A percentile compares a stretch with the other conserved stretches of the same genome.
Evolutionary conservation across 306 rosid species (phyloP).

Genomic region (Quercus gilva): DNA sequence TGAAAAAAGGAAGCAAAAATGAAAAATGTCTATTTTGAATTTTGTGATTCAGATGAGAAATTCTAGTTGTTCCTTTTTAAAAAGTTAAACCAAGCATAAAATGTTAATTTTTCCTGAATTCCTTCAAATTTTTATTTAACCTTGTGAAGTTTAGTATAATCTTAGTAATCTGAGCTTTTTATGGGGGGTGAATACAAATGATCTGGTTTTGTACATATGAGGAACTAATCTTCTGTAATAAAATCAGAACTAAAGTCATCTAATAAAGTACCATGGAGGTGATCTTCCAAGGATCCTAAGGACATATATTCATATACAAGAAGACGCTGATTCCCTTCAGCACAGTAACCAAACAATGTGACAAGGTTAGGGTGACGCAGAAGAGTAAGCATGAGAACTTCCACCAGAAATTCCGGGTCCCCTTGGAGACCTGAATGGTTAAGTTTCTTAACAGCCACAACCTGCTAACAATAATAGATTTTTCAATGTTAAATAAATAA

Average conservation of each 20-base stretch:
- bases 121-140: no score
- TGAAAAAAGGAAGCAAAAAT: no score
- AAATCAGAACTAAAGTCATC: background rate
- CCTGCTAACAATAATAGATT: constrained; percentile 26
- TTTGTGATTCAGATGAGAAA: no score
- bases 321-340: constrained; percentile 65
- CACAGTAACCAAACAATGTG: constrained; percentile 62
- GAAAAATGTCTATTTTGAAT: no score
- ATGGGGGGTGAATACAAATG: no score
- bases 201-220: background rate
- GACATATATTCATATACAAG: constrained; percentile 77
- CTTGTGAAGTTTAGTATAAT: no score
- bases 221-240: background rate
- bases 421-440: constrained; percentile 63
- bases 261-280: constrained; percentile 52
- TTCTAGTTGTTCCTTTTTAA: no score
- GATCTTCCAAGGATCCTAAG: constrained; percentile 61
- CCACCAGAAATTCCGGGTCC: constrained; percentile 61
- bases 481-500: constrained; percentile 5
- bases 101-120: no score
- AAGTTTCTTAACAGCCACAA: constrained; percentile 65
- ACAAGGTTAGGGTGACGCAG: constrained; percentile 70
- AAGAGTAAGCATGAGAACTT: constrained; percentile 65
- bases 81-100: no score
- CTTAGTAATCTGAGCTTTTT: no score